Conservation (phyloP, 1,284 basidiomycete species). For the Heterobasidion irregulare region DNA sequence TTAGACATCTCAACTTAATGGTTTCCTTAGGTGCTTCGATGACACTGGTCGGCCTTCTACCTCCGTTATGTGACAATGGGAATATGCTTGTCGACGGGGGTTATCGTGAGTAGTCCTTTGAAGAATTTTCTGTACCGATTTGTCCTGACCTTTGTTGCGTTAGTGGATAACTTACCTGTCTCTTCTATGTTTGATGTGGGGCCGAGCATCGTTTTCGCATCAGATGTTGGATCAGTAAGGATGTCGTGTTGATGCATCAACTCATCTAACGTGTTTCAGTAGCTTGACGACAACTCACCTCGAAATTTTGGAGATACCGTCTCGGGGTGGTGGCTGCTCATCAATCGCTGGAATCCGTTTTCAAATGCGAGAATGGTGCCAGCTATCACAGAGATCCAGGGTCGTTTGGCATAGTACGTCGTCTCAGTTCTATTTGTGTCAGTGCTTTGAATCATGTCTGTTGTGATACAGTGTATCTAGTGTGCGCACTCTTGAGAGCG, state of each 20-base stretch:
- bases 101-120: conserved; percentile 51
- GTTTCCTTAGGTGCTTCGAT: conserved; percentile 80
- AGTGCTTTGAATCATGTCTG: not conserved
- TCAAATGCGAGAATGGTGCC: conserved; percentile 77
- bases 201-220: conserved; percentile 88
- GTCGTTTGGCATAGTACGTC: conserved; percentile 88
- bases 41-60: conserved; percentile 92
- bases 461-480: conserved; percentile 72
- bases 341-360: conserved; percentile 93
- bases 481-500: conserved; percentile 91
- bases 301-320: conserved; percentile 93
- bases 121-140: conserved; percentile 2
- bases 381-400: conserved; percentile 94
- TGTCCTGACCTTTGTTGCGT: not conserved
- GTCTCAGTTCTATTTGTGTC: conserved; percentile 19
- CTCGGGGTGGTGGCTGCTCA: conserved; percentile 93
- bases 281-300: conserved; percentile 93
- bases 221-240: conserved; percentile 87
- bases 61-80: conserved; percentile 93
- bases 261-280: not conserved
- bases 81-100: conserved; percentile 93
- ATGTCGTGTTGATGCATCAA: not conserved
- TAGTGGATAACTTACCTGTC: conserved; percentile 92
- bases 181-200: conserved; percentile 91
- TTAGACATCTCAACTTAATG: not conserved